A percentile compares a stretch with the other conserved stretches of the same genome.
Conservation (phyloP, 805 yeast species). For the Sungouiella thailandica region DNA sequence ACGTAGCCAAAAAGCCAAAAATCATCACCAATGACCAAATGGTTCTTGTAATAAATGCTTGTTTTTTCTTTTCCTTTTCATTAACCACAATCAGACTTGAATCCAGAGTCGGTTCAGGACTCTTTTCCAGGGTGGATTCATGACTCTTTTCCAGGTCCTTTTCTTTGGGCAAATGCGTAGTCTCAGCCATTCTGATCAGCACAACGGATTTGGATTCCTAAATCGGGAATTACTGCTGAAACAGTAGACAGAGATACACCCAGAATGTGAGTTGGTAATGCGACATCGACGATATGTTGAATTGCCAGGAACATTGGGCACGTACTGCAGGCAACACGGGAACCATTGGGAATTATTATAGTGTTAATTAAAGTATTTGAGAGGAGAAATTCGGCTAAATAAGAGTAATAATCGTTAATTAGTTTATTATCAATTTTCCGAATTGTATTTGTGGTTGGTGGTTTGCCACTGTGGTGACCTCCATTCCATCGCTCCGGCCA, state of each 20-base stretch:
- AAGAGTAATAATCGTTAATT: too few relatives aligned
- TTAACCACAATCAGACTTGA: slow-evolving; percentile 15
- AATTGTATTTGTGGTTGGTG: too few relatives aligned
- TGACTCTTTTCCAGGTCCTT: background rate
- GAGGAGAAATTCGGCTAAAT: too few relatives aligned
- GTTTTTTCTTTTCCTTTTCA: slow-evolving; percentile 64
- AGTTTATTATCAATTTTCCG: too few relatives aligned
- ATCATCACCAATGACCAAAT: slow-evolving; percentile 95
- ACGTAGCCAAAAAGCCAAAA: slow-evolving; percentile 50
- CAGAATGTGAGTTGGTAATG: background rate
- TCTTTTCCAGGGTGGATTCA: background rate
- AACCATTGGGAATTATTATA: too few relatives aligned
- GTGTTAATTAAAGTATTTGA: too few relatives aligned
- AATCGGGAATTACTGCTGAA: background rate
- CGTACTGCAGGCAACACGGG: slow-evolving; percentile 1
- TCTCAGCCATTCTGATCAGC: too few relatives aligned
- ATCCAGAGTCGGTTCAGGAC: background rate
- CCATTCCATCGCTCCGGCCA: too few relatives aligned
- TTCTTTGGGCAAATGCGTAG: too few relatives aligned
- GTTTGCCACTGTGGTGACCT: too few relatives aligned
- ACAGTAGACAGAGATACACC: background rate
- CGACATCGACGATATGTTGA: background rate
- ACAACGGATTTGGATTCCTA: too few relatives aligned
- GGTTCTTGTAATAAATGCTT: slow-evolving; percentile 81
- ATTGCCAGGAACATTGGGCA: background rate